Evolutionary conservation across 306 rosid species (phyloP).

Genomic region (Morella rubra): DNA sequence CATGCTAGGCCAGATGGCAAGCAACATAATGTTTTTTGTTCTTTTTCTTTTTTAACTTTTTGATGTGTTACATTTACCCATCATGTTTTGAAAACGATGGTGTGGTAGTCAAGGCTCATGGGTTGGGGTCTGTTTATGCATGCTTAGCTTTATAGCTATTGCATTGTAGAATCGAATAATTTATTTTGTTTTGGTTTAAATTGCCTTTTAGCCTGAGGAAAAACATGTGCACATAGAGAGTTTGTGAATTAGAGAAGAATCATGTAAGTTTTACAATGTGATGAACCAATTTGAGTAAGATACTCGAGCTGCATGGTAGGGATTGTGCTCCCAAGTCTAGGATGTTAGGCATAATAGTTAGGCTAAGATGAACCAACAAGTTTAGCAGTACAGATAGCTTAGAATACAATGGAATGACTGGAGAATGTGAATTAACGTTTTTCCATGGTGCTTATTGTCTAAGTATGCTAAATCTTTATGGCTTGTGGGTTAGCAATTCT

Average conservation of each 20-base stretch:
- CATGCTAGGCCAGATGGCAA: background rate
- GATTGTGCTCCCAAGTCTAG: background rate
- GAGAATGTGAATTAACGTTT: background rate
- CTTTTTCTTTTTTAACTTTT: no score
- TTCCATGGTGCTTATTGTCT: background rate
- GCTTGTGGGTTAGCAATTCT: background rate
- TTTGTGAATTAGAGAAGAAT: background rate
- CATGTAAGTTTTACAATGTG: background rate
- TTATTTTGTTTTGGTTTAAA: background rate
- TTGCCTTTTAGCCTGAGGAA: background rate
- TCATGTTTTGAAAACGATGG: background rate
- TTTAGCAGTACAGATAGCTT: background rate
- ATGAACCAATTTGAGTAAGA: background rate
- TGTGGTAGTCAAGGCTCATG: background rate
- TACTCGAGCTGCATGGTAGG: background rate
- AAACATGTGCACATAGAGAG: background rate
- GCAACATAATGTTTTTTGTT: background rate
- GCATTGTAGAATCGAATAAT: background rate
- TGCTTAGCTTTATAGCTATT: background rate
- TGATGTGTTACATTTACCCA: no score
- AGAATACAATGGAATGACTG: background rate
- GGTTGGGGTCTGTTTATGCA: background rate
- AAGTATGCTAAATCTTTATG: background rate
- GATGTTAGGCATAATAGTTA: background rate
- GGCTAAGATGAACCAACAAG: conserved; percentile 3